Base-by-base conservation (phyloP, 2,329 filamentous ascomycete species). In the Aspergillus sp. region DNA sequence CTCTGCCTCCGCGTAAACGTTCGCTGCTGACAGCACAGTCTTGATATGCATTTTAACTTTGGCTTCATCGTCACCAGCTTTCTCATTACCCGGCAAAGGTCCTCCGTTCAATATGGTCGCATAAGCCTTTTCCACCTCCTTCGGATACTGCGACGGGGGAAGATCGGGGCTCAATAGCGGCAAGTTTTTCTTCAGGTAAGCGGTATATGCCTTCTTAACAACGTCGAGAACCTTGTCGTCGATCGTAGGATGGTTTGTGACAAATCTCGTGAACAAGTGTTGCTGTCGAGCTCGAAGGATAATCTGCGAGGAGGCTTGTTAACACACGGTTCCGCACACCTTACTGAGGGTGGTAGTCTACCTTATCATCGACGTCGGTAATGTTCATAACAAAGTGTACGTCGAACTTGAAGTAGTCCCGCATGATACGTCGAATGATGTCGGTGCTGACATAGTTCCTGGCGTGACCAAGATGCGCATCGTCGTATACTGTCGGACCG, bases 341-440 rank as follows among this genome's bases (percentile, higher is more conserved):
- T 37, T 13, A 17, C 19, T 9, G 6, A 42, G 40, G 34, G 50
- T 34, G 9, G 17, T 6, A 45, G 57, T 64, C 44, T 68, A 86
- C 84, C 82, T 89, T 89, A 75, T 90, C 87, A 66, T 92, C 89
- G 40, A 93, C 83, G 67, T 93, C 92, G 27, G 92, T 96, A 62
- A 95, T 91, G 77, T 96, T 96, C 88, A 96, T 95, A 64, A 96
- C 90, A 77, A 96, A 96, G 59, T 87, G 86, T 64, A 96, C 85
- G 42, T 91, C 80, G 73, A 89, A 95, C 60, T 86, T 85, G 73
- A 96, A 96, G 76, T 95, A 93, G 73, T 93, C 86, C 68, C 84
- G 81, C 74, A 96, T 77, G 66, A 96, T 90, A 67, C 92, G 86
- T 60, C 92, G 85, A 65, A 96, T 87, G 63, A 96, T 92, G 74